Conservation (phyloP, 2,329 filamentous ascomycete genomes). For the Cercospora berteroae region DNA sequence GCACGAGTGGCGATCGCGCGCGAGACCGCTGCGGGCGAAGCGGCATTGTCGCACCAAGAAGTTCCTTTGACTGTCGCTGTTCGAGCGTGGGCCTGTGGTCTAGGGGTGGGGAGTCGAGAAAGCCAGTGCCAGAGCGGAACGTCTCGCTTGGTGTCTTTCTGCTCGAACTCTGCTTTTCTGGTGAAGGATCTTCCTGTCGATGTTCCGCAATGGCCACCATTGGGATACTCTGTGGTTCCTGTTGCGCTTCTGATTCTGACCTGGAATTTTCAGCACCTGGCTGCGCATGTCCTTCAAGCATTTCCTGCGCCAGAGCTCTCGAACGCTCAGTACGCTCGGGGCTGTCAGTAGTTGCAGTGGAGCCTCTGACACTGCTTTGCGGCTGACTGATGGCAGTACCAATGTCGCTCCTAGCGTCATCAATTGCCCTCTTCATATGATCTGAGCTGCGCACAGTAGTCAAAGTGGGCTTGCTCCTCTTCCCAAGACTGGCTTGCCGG, state of each 20-base stretch:
- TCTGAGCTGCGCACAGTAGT: conserved; percentile 50
- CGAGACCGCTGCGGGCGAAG: conserved; percentile 19
- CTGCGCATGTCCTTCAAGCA: conserved; percentile 18
- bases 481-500: conserved; percentile 50
- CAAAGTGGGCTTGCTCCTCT: conserved; percentile 48
- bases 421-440: conserved; percentile 22
- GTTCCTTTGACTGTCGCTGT: conserved; percentile 26
- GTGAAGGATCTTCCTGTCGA: conserved; percentile 5
- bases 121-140: conserved; percentile 37
- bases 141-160: conserved; percentile 28
- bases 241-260: neutral
- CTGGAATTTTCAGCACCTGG: conserved; percentile 6
- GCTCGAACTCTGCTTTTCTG: neutral
- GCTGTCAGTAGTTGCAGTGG: neutral
- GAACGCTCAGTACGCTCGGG: conserved; percentile 13
- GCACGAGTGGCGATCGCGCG: conserved; percentile 29
- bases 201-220: neutral
- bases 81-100: neutral
- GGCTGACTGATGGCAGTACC: conserved; percentile 26
- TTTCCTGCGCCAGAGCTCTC: conserved; percentile 11
- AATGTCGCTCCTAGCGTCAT: conserved; percentile 16
- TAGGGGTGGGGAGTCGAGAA: conserved; percentile 34
- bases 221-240: neutral
- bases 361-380: neutral
- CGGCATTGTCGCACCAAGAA: conserved; percentile 22